Conservation (phyloP, 805 yeast species). For the Saccharomycopsis babjevae region DNA sequence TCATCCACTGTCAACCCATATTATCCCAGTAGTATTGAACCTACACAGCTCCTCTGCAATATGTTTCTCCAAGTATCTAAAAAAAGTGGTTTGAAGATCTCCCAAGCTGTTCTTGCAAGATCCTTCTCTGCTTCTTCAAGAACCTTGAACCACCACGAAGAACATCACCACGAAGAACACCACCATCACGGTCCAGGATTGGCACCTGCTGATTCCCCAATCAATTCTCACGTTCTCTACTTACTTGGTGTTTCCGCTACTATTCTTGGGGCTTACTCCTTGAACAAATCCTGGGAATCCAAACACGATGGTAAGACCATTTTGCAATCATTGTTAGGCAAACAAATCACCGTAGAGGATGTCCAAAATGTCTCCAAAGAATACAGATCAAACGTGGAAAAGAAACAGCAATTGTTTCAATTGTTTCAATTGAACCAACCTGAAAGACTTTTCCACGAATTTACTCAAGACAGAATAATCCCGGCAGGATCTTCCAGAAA, state of each 20-base stretch:
- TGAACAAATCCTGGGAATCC: constrained; percentile 5
- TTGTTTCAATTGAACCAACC: constrained; percentile 17
- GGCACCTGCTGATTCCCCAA: constrained; percentile 9
- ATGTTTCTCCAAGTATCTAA: not conserved
- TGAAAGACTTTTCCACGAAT: constrained; percentile 14
- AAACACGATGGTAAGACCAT: constrained; percentile 7
- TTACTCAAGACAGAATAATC: constrained; percentile 10
- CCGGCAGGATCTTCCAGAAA: constrained; percentile 14
- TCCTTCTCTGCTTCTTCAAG: not conserved
- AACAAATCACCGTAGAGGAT: constrained; percentile 1
- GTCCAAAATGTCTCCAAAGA: not conserved
- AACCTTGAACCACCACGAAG: constrained; percentile 7
- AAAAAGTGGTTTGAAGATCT: not conserved
- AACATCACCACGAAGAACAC: constrained; percentile 10
- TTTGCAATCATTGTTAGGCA: constrained; percentile 9
- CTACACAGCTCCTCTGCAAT: not conserved
- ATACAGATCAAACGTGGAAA: constrained; percentile 4
- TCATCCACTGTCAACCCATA: too few relatives aligned
- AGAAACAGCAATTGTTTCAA: constrained; percentile 7
- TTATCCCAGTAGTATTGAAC: too few relatives aligned
- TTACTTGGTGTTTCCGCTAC: constrained; percentile 8
- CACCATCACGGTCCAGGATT: constrained; percentile 17
- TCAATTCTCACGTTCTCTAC: constrained; percentile 7
- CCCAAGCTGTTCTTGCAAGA: constrained; percentile 1
- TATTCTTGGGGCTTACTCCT: constrained; percentile 5